These are phyloP conservation scores for Neonectria sp. DNA, from an alignment of 2,329 filamentous ascomycete genomes.

Conservation along the genomic window DNA sequence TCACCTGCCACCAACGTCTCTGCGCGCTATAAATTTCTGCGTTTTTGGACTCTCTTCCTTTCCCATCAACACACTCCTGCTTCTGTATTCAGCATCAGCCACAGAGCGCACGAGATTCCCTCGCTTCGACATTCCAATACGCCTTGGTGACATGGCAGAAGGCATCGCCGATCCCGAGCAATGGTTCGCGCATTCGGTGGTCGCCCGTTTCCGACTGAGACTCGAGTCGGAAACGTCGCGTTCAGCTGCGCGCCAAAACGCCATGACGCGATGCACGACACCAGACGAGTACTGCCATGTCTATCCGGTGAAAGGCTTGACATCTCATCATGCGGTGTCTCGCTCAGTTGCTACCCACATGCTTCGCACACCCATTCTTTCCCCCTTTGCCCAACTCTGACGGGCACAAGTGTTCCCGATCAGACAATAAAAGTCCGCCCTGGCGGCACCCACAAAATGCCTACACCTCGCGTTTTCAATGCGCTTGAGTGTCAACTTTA, in stretches of 20 bases:
- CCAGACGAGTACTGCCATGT: background rate
- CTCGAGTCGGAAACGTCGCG: slow-evolving; percentile 28
- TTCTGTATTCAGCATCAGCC: slow-evolving; percentile 4
- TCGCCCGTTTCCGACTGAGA: slow-evolving; percentile 31
- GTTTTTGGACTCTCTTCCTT: slow-evolving; percentile 4
- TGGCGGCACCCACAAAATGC: slow-evolving; percentile 68
- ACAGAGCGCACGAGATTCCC: background rate
- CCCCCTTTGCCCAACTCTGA: background rate
- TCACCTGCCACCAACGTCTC: slow-evolving; percentile 19
- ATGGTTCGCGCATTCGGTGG: slow-evolving; percentile 14
- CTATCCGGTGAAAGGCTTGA: background rate
- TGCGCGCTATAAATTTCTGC: slow-evolving; percentile 36
- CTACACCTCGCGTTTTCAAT: slow-evolving; percentile 73
- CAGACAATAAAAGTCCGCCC: slow-evolving; percentile 39
- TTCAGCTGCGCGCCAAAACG: slow-evolving; percentile 21
- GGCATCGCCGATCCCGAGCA: slow-evolving; percentile 12
- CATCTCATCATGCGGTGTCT: background rate
- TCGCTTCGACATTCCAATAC: slow-evolving; percentile 1
- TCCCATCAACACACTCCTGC: slow-evolving; percentile 1
- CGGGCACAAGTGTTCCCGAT: slow-evolving; percentile 22
- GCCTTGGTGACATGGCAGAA: slow-evolving; percentile 5
- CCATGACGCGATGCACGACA: slow-evolving; percentile 28
- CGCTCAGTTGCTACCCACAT: background rate
- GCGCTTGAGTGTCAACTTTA: slow-evolving; percentile 72
- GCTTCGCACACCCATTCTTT: background rate